A percentile compares a stretch with the other conserved stretches of the same genome.
These are phyloP conservation scores for Penicillium digitatum DNA, from an alignment of 2,329 filamentous ascomycete species.

Conservation along the genomic window DNA sequence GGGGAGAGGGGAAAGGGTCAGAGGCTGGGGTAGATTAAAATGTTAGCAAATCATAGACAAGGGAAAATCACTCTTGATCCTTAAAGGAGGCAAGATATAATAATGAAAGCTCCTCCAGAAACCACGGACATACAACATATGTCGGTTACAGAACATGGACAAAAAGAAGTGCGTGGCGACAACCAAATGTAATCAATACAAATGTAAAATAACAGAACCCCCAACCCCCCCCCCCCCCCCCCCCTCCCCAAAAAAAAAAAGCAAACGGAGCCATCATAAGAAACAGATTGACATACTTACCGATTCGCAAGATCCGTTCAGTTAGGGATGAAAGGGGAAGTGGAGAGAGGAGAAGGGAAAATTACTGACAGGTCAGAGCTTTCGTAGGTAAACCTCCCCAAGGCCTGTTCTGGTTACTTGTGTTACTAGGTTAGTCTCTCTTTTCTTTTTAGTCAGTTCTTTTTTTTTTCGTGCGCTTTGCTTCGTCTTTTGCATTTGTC, in stretches of 20 bases:
- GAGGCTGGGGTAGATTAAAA: slow-evolving; percentile 4
- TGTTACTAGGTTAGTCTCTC: slow-evolving; percentile 3
- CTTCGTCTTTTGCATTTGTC: not conserved
- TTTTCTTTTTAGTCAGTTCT: not conserved
- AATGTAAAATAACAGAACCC: not conserved
- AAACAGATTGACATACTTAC: slow-evolving; percentile 18
- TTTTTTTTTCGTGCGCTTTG: not conserved
- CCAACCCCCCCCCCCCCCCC: too few relatives aligned
- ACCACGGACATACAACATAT: slow-evolving; percentile 5
- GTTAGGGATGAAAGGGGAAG: slow-evolving; percentile 24
- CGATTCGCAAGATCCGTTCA: slow-evolving; percentile 15
- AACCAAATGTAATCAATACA: slow-evolving; percentile 3
- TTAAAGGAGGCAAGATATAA: slow-evolving; percentile 5
- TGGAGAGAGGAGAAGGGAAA: slow-evolving; percentile 24
- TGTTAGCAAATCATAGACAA: slow-evolving; percentile 5
- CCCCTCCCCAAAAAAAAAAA: too few relatives aligned
- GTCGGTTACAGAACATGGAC: not conserved
- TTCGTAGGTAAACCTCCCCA: not conserved
- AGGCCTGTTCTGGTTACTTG: not conserved
- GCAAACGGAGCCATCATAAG: slow-evolving; percentile 9
- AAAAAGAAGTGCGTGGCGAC: slow-evolving; percentile 20
- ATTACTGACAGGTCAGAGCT: slow-evolving; percentile 12
- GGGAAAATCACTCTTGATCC: not conserved
- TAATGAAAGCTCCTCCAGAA: slow-evolving; percentile 3
- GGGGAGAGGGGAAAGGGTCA: slow-evolving; percentile 4